Conservation (phyloP, 148 eudicot species). For the Persicaria tinctoria region DNA sequence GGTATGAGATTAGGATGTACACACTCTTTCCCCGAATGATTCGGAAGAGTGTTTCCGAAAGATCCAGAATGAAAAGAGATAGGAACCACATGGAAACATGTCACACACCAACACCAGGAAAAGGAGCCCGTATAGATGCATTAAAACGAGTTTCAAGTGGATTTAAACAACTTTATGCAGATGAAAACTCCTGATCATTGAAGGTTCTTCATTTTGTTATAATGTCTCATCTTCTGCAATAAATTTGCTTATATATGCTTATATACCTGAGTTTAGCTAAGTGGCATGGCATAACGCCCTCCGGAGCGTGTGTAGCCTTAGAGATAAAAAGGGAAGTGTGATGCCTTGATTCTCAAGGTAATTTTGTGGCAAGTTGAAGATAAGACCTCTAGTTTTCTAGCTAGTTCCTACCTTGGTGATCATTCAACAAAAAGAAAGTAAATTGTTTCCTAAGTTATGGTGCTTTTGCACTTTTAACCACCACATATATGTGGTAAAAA, state of each 20-base stretch:
- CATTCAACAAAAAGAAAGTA: slow-evolving; percentile 3
- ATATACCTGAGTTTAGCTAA: too few species aligned
- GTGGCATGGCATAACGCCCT: background rate
- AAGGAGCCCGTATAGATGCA: too few species aligned
- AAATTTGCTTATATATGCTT: too few species aligned
- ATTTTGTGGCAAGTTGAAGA: background rate
- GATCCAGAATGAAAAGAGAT: too few species aligned
- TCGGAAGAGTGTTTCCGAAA: background rate
- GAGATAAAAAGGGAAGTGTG: background rate
- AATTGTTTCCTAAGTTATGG: background rate
- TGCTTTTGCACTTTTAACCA: background rate
- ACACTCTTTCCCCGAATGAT: background rate
- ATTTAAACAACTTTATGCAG: background rate
- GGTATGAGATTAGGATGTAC: too few species aligned
- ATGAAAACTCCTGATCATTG: background rate
- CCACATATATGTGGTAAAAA: background rate
- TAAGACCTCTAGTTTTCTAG: background rate
- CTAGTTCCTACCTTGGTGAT: background rate
- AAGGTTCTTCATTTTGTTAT: too few species aligned
- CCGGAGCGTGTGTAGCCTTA: too few species aligned
- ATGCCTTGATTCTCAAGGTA: background rate
- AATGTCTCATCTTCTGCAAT: background rate
- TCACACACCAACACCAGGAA: too few species aligned
- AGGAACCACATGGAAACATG: too few species aligned
- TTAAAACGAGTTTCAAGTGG: background rate